Evolutionary conservation across 2,329 filamentous ascomycete species (phyloP), one percentile per base, ranked within the genome.

Genomic region (Pseudocercospora fuligena): DNA sequence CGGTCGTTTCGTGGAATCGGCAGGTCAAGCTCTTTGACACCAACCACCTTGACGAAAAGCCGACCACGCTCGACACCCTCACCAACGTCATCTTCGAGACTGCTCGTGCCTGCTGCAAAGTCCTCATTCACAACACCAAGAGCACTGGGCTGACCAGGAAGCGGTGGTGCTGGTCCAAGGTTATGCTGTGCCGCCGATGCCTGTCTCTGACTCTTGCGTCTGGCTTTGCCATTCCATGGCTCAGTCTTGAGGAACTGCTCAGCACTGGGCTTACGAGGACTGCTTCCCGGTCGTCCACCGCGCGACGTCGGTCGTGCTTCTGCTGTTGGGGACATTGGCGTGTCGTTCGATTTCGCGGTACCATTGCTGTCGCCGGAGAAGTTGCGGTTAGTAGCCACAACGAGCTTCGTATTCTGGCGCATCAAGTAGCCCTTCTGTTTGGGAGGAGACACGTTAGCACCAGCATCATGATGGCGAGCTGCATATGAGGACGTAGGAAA

Each of bases 1-100:
- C 92, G 90, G 80, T 98, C 94, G 75, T 91, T 94, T 82, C 90
- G 92, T 33, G 95, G 94, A 63, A 99, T 83, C 23, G 95, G 94
- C 51, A 98, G 84, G 76, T 97, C 94, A 43, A 99, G 86, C 74
- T 98, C 94, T 79, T 98, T 98, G 70, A 98, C 93, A 53, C 94
- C 94, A 79, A 98, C 91, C n/a, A 99, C 95, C 83, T 99, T 99
- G 72, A 99, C 94, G 74, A 99, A 99, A 1, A 99, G 85, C 67
- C 95, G 86, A 9, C 95, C 95, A 73, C 95, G 86, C 80, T 99
- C 95, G 66, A 90, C 90, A 61, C 89, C 92, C 66, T 97, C 94
- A 9, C 87, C 86, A 5, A 85, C 82, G 5, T 85, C 83, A 51
- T 86, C 85, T 40, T 80, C 80, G 65, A 91, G 63, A 57, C 69